Base-by-base conservation (phyloP, 305 asterid genomes). In the Ilex paraguariensis region DNA sequence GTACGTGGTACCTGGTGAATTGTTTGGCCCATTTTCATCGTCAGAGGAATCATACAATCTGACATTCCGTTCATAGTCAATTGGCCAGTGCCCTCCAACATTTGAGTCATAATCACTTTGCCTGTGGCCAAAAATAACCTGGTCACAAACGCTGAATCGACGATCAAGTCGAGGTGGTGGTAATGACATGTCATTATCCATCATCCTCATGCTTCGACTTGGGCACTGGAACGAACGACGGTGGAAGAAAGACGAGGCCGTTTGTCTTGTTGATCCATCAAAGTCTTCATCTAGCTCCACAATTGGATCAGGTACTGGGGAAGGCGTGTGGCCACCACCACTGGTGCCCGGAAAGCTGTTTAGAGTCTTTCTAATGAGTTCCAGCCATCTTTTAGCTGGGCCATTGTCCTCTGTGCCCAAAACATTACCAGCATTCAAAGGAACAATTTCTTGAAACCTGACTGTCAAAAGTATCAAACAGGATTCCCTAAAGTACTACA, bases 381-480 rank as follows among this genome's bases (percentile, higher is more conserved):
- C 76, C 66, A 80, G 75, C 99, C 99, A 94, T 82, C 88, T 94
- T 66, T 76, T 78, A 28, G 97, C 97, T 5, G 97, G 99, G 36
- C 91, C 98, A 46, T 88, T 88, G 67, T 91, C 99, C 66, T 90
- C 96, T 40, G 97, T 81, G 28, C 98, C 97, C 79, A 91, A 75
- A 33, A 94, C 99, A 61, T 94, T 94, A 46, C 99, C 99, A 59
- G 99, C 99, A 72, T 90, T 93, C 44, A 93, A 67, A 65, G 99
- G 99, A 59, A 93, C 99, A 33, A 93, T 86, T 80, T 93, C 99
- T 84, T 93, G 99, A 82, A 93, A 93, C 91, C 99, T 93, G 73
- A 54, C 65, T 67, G 51, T 56, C 44, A 63, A 61, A 73, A 70
- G 53, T 16, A 57, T 30, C 58, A 65, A 21, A 30, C 48, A 12